Base-by-base conservation (phyloP, 148 eudicot genomes). In the Rheum nobile region DNA sequence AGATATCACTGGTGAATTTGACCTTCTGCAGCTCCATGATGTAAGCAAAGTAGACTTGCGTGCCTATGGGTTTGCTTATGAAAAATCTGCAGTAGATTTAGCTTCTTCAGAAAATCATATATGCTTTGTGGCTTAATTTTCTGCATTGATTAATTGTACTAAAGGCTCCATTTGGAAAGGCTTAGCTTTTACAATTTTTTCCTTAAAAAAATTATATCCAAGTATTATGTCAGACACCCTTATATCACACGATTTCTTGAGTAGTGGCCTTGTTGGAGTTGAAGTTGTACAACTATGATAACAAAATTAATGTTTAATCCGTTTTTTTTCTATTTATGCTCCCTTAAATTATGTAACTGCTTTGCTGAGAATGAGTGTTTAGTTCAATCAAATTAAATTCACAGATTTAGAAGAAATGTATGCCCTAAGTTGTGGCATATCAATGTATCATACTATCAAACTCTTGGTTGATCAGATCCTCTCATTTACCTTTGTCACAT, bases 11-110 rank as follows among this genome's bases (percentile, higher is more conserved):
- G 79, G 78, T 74, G 93, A 88, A 54, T 82, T 89, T 72, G 90
- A 87, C 83, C 93, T 91, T 55, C 21, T 77, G 77, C 76, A 79
- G 76, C 98, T 95, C 31, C 84, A 75, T 63, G 90, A 95, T 84
- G 98, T 94, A 87, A 88, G 97, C 75, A 63, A 57, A 61, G 37
- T 12, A 13, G 16, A 65, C 21, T 65, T 17, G n/a, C 26, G 31
- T 57, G 57, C 26, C n/a, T 47, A 19, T 47, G 17, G 21, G 21
- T 55, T 24, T 55, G 31, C 8, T 55, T 55, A 22, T 55, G 31
- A 22, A 22, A 55, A 8, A 24, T 55, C 13, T 9, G 22, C 54
- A 17, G 54, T 17, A 47, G 54, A 55, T 55, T 55, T 55, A 22
- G 10, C 14, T 29, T 55, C 32, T 55, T 55, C 2, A 55, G 26